Base-by-base conservation (phyloP, 2,329 filamentous ascomycete genomes). In the Tothia fuscella region DNA sequence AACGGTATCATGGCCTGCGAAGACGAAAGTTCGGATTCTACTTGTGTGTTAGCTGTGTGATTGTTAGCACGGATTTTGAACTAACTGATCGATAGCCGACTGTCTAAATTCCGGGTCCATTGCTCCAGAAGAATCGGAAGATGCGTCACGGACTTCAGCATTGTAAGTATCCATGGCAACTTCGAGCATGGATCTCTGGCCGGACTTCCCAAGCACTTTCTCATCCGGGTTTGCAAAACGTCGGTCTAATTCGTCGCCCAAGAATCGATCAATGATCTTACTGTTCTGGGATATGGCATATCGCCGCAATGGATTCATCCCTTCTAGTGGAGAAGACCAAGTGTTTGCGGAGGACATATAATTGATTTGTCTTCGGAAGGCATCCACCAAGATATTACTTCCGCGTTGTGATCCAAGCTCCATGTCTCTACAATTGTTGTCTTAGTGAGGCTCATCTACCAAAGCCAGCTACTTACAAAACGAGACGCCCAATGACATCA, bases 1-100 rank as follows among this genome's bases (percentile, higher is more conserved):
- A 3, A 59, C 65, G 3, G 65, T 68, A 20, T 66, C 62, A 34
- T 62, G 61, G 1, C 64, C 65, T 6, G 59, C 63, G 24, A 65
- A 59, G 21, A 67, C 13, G 49, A 42, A 67, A 57, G 2, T 58
- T 57, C 46, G 61, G 17, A 43, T 66, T 57, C 2, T 58, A 57
- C 14, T 17, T 16, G 21, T 10, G 7, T 16, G 12, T 13, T 22
- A 24, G 12, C 39, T 12, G 29, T 31, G 20, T 32, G 20, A n/a
- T 33, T 20, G 22, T 33, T 33, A 28, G 38, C 28, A 13, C 46
- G 61, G 41, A 43, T 38, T 24, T n/a, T n/a, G n/a, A n/a, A n/a
- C n/a, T n/a, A n/a, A n/a, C n/a, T 42, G 39, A 35, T 42, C 39
- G 10, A 42, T 42, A 20, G 39, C 31, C n/a, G 20, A 22, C 35